Evolutionary conservation across 306 rosid genomes (phyloP).

Genomic region (Leucaena leucocephala): DNA sequence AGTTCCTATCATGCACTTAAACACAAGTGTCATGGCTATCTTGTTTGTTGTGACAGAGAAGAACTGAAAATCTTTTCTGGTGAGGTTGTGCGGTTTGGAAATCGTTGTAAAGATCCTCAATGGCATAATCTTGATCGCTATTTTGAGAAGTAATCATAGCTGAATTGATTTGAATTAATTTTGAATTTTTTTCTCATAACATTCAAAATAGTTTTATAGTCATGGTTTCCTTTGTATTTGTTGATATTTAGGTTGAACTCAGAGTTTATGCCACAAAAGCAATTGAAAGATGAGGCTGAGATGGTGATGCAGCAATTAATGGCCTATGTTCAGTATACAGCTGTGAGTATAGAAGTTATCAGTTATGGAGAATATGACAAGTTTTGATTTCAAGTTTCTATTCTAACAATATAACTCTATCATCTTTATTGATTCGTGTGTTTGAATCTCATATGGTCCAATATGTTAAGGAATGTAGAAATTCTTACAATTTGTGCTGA

Average conservation of each 20-base stretch:
- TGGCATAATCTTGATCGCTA: constrained; percentile 97
- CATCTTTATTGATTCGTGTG: constrained; percentile 19
- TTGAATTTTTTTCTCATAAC: constrained; percentile 23
- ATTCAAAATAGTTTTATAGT: constrained; percentile 25
- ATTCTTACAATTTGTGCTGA: not conserved
- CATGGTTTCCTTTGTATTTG: constrained; percentile 34
- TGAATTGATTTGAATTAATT: constrained; percentile 35
- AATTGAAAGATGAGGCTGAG: constrained; percentile 87
- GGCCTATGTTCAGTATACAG: constrained; percentile 84
- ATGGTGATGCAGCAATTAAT: constrained; percentile 82
- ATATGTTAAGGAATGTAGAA: constrained; percentile 7
- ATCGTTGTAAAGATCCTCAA: constrained; percentile 99
- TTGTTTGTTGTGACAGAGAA: constrained; percentile 76
- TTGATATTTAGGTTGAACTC: constrained; percentile 71
- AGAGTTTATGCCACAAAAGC: constrained; percentile 77
- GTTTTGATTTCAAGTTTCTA: not conserved
- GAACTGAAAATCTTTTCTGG: constrained; percentile 86
- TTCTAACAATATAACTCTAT: not conserved
- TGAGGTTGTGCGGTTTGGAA: constrained; percentile 98
- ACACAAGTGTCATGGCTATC: constrained; percentile 31
- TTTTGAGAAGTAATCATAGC: constrained; percentile 80
- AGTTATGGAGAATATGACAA: not conserved
- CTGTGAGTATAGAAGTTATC: constrained; percentile 62
- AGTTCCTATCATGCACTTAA: constrained; percentile 22
- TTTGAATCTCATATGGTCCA: constrained; percentile 20